Evolutionary conservation across 495 filamentous ascomycete species (phyloP).

Genomic region (Talaromyces trachyspermus): DNA sequence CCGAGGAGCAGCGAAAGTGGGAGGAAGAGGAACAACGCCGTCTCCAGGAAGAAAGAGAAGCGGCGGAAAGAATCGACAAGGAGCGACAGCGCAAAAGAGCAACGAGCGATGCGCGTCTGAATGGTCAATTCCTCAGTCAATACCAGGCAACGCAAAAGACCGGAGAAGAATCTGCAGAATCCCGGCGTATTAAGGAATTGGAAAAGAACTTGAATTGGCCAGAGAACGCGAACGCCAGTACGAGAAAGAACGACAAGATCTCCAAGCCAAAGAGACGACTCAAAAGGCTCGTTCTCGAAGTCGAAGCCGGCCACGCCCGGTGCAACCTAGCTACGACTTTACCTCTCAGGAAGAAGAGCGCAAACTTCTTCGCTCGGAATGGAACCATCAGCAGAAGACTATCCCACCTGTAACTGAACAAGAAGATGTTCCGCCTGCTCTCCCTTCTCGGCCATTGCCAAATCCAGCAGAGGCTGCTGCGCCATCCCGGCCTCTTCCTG

Average conservation of each 20-base stretch:
- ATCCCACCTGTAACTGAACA: slow-evolving; percentile 9
- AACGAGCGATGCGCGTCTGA: slow-evolving; percentile 57
- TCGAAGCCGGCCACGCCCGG: slow-evolving; percentile 34
- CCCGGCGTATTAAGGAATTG: slow-evolving; percentile 68
- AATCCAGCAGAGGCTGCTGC: slow-evolving; percentile 20
- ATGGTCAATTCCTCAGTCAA: slow-evolving; percentile 79
- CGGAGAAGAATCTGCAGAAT: slow-evolving; percentile 32
- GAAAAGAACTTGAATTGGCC: slow-evolving; percentile 79
- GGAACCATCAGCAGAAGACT: slow-evolving; percentile 46
- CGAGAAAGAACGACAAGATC: slow-evolving; percentile 66
- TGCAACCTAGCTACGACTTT: slow-evolving; percentile 53
- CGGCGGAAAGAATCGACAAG: slow-evolving; percentile 55
- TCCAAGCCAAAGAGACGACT: slow-evolving; percentile 27
- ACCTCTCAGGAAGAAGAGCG: slow-evolving; percentile 70
- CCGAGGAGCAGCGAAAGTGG: slow-evolving; percentile 78
- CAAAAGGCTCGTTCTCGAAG: slow-evolving; percentile 29
- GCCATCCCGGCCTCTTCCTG: slow-evolving; percentile 44
- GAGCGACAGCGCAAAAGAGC: slow-evolving; percentile 57
- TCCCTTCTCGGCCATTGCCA: slow-evolving; percentile 36
- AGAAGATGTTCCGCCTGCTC: slow-evolving; percentile 30
- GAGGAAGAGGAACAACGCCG: slow-evolving; percentile 72
- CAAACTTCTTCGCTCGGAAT: slow-evolving; percentile 63
- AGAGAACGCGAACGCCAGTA: slow-evolving; percentile 82
- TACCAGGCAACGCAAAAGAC: slow-evolving; percentile 55
- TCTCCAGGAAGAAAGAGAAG: slow-evolving; percentile 64